Percentiles rank a stretch among this genome's conserved stretches.
These are phyloP conservation scores for Suillus bovinus DNA, from an alignment of 768 basidiomycete species.

Conservation along the genomic window DNA sequence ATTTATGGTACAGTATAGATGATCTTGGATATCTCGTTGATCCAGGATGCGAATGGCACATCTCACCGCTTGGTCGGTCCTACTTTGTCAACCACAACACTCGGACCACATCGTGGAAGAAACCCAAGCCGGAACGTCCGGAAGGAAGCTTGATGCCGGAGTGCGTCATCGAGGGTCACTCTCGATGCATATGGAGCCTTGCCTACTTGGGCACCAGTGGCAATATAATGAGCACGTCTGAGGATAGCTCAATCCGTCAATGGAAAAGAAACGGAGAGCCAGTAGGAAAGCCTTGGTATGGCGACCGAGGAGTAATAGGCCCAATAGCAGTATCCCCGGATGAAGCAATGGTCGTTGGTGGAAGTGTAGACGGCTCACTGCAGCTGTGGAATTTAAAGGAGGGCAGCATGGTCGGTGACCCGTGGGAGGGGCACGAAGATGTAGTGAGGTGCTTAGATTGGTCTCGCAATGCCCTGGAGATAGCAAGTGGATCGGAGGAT, in stretches of 20 bases:
- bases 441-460: slow-evolving; percentile 10
- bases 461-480: slow-evolving; percentile 14
- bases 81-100: not conserved
- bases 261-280: not conserved
- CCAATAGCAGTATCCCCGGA: not conserved
- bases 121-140: not conserved
- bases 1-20: not conserved
- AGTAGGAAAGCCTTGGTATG: not conserved
- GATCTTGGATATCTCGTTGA: not conserved
- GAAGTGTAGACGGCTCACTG: not conserved
- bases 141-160: not conserved
- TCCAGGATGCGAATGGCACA: not conserved
- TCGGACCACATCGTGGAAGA: not conserved
- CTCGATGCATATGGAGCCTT: not conserved
- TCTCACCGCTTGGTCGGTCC: not conserved
- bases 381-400: not conserved
- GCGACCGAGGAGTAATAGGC: not conserved
- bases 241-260: not conserved
- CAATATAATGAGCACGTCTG: not conserved
- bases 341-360: not conserved
- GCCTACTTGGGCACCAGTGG: not conserved
- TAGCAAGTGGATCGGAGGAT: slow-evolving; percentile 14
- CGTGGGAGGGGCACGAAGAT: not conserved
- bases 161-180: not conserved
- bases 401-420: not conserved